Conservation (phyloP, 2,329 filamentous ascomycete genomes). For the Elsinoe batatas region DNA sequence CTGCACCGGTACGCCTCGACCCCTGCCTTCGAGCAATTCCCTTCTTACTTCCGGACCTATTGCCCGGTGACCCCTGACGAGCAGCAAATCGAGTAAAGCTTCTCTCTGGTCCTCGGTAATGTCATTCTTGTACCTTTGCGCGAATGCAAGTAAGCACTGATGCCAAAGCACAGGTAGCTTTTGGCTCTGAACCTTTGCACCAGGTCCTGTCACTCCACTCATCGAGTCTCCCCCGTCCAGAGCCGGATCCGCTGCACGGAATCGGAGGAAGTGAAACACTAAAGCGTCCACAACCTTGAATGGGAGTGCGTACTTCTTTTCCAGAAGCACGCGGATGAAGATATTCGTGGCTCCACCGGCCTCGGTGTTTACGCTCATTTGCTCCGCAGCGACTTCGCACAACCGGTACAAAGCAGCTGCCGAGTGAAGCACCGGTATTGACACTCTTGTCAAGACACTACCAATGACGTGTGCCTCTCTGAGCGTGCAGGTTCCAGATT, state of each 20-base stretch:
- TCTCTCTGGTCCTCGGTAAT: slow-evolving; percentile 93
- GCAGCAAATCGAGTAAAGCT: slow-evolving; percentile 74
- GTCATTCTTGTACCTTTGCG: slow-evolving; percentile 88
- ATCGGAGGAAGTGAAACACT: slow-evolving; percentile 93
- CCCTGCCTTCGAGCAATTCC: slow-evolving; percentile 79
- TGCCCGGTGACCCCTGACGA: slow-evolving; percentile 72
- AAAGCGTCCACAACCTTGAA: slow-evolving; percentile 90
- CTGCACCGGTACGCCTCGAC: slow-evolving; percentile 61
- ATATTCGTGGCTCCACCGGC: slow-evolving; percentile 87
- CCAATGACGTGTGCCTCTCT: slow-evolving; percentile 88
- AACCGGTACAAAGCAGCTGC: slow-evolving; percentile 83
- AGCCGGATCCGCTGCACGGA: slow-evolving; percentile 59
- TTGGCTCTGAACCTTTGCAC: slow-evolving; percentile 33
- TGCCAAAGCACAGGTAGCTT: slow-evolving; percentile 87
- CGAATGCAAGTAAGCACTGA: slow-evolving; percentile 83
- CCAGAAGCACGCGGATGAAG: slow-evolving; percentile 83
- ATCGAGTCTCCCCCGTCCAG: slow-evolving; percentile 42
- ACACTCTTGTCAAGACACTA: slow-evolving; percentile 73
- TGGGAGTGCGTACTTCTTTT: slow-evolving; percentile 94
- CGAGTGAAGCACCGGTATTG: slow-evolving; percentile 83
- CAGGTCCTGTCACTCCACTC: slow-evolving; percentile 35
- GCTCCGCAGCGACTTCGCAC: slow-evolving; percentile 88
- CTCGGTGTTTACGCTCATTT: slow-evolving; percentile 72
- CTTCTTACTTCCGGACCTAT: slow-evolving; percentile 87
- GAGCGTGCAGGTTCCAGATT: slow-evolving; percentile 77